These are phyloP conservation scores for Aspergillus melleus DNA, from an alignment of 2,329 filamentous ascomycete species.

Conservation along the genomic window DNA sequence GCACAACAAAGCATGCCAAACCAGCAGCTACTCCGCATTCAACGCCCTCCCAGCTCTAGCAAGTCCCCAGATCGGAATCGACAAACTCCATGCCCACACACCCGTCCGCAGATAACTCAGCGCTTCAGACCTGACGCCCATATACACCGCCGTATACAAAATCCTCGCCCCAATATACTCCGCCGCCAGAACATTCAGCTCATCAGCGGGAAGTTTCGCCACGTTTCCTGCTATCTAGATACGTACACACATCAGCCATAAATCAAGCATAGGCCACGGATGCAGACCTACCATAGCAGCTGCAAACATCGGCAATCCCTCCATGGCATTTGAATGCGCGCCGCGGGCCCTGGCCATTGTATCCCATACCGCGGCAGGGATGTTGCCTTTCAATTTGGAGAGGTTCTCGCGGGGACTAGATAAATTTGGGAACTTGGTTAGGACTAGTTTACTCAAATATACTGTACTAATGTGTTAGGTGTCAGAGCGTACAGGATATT, in stretches of 20 bases:
- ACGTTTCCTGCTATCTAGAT: constrained; percentile 34
- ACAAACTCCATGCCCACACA: constrained; percentile 35
- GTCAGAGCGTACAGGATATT: constrained; percentile 26
- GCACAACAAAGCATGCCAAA: too few relatives aligned
- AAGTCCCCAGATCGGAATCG: constrained; percentile 32
- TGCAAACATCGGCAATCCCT: constrained; percentile 36
- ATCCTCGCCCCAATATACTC: constrained; percentile 35
- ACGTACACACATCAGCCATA: neutral
- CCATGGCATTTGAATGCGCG: constrained; percentile 38
- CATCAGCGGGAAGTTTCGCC: constrained; percentile 30
- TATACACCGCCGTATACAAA: constrained; percentile 35
- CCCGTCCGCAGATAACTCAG: constrained; percentile 34
- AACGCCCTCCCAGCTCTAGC: constrained; percentile 28
- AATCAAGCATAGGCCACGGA: neutral
- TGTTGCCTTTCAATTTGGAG: constrained; percentile 25
- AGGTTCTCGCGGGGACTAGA: constrained; percentile 35
- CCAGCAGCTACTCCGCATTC: neutral
- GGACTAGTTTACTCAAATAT: too few relatives aligned
- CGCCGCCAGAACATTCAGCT: constrained; percentile 32
- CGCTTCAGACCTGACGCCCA: constrained; percentile 32
- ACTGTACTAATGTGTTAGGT: too few relatives aligned
- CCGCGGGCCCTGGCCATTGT: constrained; percentile 29
- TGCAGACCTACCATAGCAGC: constrained; percentile 28
- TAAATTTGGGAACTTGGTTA: neutral
- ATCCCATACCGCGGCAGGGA: constrained; percentile 24